Base-by-base conservation (phyloP, 2,329 filamentous ascomycete species). In the Hansfordia pulvinata region DNA sequence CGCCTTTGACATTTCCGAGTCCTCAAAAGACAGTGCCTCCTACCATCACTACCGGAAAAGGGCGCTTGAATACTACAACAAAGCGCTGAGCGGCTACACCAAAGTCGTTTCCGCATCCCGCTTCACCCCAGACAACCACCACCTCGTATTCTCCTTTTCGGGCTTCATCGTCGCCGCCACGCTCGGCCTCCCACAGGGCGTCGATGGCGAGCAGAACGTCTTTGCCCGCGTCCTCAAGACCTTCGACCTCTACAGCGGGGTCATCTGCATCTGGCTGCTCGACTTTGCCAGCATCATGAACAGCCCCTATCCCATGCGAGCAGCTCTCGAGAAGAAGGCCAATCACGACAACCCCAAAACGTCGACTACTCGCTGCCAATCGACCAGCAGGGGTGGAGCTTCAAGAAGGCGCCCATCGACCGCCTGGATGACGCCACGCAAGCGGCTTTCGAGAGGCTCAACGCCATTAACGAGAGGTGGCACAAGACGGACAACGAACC, bases 251-350 rank as follows among this genome's bases (percentile, higher is more conserved):
- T 7, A 20, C 4, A 17, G 18, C 14, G 21, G 19, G 19, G 13
- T 15, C 2, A 11, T 17, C 19, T 15, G 17, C 12, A 13, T 27
- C 5, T 18, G 19, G 7, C 26, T 17, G 12, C 19, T 5, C 12
- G 19, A 27, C 8, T n/a, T 14, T 13, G 14, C 11, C 10, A 20
- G 26, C 19, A 11, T 27, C 12, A 15, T 19, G 14, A 15, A 27
- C 26, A 27, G 26, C 10, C 26, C 26, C 10, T 27, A 15, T n/a
- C 7, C 26, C 11, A 13, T 27, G 7, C 26, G 26, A n/a, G n/a
- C 15, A 27, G 18, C 19, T 17, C 19, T 20, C 26, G 7, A n/a
- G n/a, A n/a, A n/a, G n/a, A n/a, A n/a, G n/a, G n/a, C n/a, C n/a
- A n/a, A n/a, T n/a, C n/a, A n/a, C n/a, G n/a, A n/a, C n/a, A n/a